Percentiles rank a stretch among this genome's conserved stretches.
Conservation (phyloP, 257 asterid species). For the Misopates orontium region DNA sequence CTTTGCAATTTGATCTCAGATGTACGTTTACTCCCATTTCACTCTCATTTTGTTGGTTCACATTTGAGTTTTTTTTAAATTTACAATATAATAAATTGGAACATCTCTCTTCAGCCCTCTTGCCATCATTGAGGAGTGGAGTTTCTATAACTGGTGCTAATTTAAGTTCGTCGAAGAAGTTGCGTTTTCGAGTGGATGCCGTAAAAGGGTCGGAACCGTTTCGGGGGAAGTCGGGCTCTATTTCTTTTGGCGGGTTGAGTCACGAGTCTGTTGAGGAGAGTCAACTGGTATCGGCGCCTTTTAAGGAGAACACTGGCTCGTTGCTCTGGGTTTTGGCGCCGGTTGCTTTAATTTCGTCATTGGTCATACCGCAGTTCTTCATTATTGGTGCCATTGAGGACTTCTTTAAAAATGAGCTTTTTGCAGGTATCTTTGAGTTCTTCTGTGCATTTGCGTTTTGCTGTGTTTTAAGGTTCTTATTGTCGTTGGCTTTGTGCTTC, state of each 20-base stretch:
- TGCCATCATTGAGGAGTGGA: slow-evolving; percentile 37
- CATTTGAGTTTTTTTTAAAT: too few relatives aligned
- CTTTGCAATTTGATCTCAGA: slow-evolving; percentile 40
- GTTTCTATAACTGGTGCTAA: slow-evolving; percentile 32
- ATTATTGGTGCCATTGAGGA: slow-evolving; percentile 56
- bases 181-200: slow-evolving; percentile 40
- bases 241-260: slow-evolving; percentile 70
- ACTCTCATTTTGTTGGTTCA: neutral
- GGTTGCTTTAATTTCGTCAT: slow-evolving; percentile 63
- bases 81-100: too few relatives aligned
- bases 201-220: slow-evolving; percentile 51
- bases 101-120: slow-evolving; percentile 34
- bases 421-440: slow-evolving; percentile 53
- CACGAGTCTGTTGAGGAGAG: slow-evolving; percentile 78
- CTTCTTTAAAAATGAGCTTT: slow-evolving; percentile 53
- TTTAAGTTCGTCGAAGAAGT: slow-evolving; percentile 39
- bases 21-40: slow-evolving; percentile 32
- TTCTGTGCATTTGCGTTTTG: neutral
- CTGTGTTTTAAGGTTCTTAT: neutral
- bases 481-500: slow-evolving; percentile 15
- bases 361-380: slow-evolving; percentile 68
- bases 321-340: slow-evolving; percentile 83
- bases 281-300: slow-evolving; percentile 67
- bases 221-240: slow-evolving; percentile 81
- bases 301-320: slow-evolving; percentile 60